phyloP scores from a whole-genome alignment of 345 rosid species.

The Nasturtium officinale region DNA sequence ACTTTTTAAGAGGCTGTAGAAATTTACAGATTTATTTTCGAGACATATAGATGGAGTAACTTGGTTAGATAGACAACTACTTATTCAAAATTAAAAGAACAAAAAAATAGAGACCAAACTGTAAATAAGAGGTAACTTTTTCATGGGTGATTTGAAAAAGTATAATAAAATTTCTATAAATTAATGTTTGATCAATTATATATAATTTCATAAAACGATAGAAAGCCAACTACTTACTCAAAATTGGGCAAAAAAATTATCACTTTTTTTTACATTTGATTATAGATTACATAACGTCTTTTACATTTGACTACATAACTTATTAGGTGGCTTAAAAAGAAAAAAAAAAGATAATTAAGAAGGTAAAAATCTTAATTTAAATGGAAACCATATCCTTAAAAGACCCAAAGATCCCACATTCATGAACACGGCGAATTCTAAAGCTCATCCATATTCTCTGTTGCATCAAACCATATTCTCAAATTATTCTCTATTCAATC shows the following conservation, averaged over 20 bases:
- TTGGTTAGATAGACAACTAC: not conserved
- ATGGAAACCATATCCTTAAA: not conserved
- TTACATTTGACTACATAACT: not conserved
- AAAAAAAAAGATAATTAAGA: not conserved
- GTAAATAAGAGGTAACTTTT: too few relatives aligned
- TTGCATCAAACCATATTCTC: constrained; percentile 1
- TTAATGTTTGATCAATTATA: too few relatives aligned
- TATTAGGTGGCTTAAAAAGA: too few relatives aligned
- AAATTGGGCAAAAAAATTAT: too few relatives aligned
- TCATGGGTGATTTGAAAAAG: too few relatives aligned
- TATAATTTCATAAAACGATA: too few relatives aligned
- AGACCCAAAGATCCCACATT: not conserved
- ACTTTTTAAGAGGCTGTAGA: not conserved
- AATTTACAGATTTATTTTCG: not conserved
- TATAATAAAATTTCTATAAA: too few relatives aligned
- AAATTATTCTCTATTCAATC: not conserved
- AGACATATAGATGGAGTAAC: not conserved
- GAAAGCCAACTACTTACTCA: not conserved
- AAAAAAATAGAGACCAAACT: too few relatives aligned
- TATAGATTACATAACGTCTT: too few relatives aligned
- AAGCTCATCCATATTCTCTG: not conserved
- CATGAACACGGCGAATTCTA: not conserved
- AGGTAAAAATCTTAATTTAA: not conserved
- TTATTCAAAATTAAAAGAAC: too few relatives aligned
- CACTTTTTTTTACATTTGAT: too few relatives aligned